Evolutionary conservation across 2,329 filamentous ascomycete species (phyloP), one percentile per base, ranked within the genome.

Genomic region (Xylogone sp.): DNA sequence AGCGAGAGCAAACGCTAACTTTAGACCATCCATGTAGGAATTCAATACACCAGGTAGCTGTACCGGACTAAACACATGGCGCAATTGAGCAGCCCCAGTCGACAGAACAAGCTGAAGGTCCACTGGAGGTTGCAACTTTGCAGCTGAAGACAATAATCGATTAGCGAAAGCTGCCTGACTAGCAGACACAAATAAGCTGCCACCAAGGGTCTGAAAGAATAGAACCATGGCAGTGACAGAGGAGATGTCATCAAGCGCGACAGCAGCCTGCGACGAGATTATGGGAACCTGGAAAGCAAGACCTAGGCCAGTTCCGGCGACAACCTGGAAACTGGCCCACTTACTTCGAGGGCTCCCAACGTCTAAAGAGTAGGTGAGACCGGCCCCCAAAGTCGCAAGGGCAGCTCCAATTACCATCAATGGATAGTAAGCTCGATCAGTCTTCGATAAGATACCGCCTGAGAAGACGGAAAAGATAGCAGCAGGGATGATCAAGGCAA

Each of bases 11-110:
- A 84, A 79, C 3, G 76, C 74, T 7, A 86, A 82, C 62, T 85
- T 83, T 59, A 86, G 79, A 0, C 81, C 80, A 49, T 78, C 68
- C 59, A 79, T 87, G 68, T 89, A 89, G 0, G 81, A 82, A 0
- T 66, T 57, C 21, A 87, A 71, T 42, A 88, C 81, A 0, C 72
- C 70, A 0, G 69, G 61, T 2, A 86, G 69, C 52, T 72, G 74
- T n/a, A 77, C 62, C 0, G 61, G 51, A 0, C 73, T 62, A 56
- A 88, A 81, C 1, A 68, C 68, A 6, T 63, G 53, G 57, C 81
- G 76, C 29, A 90, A 71, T 56, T 81, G 75, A 0, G 83, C 86
- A 2, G 76, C 75, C 12, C 76, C 76, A 0, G 72, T 72, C 1
- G 68, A 59, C 27, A 76, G 64, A 3, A 78, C 68, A 1, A 59